These are phyloP conservation scores for Corrigiola litoralis DNA, from an alignment of 179 eudicot species.

Conservation along the genomic window DNA sequence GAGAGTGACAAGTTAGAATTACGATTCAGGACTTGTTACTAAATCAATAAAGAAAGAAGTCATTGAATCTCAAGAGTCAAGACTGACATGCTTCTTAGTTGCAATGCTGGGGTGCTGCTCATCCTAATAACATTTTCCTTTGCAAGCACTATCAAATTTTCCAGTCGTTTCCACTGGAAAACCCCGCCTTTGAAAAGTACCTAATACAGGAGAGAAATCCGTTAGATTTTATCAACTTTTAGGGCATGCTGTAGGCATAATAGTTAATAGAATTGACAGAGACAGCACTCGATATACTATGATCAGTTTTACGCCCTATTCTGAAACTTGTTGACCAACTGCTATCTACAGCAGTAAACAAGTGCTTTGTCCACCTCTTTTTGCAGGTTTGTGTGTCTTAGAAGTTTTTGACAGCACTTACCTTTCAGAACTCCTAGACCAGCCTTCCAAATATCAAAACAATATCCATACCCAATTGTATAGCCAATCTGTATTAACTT, in stretches of 20 bases:
- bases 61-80: not conserved
- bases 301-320: no score
- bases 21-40: not conserved
- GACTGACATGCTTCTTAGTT: slow-evolving; percentile 51
- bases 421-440: no score
- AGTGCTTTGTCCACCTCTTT: no score
- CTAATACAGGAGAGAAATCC: slow-evolving; percentile 33
- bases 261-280: no score
- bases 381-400: no score
- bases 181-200: slow-evolving; percentile 89
- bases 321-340: no score
- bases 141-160: slow-evolving; percentile 83
- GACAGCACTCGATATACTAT: no score
- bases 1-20: slow-evolving; percentile 1
- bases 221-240: not conserved
- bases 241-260: not conserved
- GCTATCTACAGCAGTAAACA: no score
- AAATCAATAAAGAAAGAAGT: not conserved
- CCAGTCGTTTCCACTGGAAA: slow-evolving; percentile 97
- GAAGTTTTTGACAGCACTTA: no score
- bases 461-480: no score
- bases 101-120: slow-evolving; percentile 90
- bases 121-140: slow-evolving; percentile 90
- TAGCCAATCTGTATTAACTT: no score
- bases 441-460: no score